Conservation (phyloP, 83 land plant genomes). For the Picea abies region DNA sequence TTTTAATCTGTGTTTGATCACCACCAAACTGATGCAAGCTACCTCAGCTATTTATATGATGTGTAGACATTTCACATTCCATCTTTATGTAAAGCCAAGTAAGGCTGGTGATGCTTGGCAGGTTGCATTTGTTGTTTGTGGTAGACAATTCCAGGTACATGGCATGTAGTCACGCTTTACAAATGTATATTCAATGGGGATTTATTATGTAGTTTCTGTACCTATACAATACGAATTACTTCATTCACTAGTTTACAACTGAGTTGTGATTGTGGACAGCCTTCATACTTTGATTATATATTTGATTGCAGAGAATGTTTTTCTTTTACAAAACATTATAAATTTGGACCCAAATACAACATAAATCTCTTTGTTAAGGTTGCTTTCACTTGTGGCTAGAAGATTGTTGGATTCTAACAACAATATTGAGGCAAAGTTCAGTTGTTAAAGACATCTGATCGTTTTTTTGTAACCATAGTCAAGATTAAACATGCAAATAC, state of each 20-base stretch:
- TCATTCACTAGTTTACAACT: neutral
- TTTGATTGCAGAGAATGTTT: slow-evolving; percentile 63
- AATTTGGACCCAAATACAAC: too few species aligned
- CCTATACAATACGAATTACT: neutral
- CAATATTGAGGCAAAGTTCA: slow-evolving; percentile 37
- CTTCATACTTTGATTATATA: neutral
- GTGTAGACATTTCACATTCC: neutral
- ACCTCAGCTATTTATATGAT: neutral
- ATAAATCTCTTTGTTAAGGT: too few species aligned
- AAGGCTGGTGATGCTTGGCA: neutral
- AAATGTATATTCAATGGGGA: neutral
- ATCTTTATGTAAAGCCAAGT: neutral
- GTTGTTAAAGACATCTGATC: neutral
- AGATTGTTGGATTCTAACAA: too few species aligned
- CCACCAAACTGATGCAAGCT: neutral
- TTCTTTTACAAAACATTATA: slow-evolving; percentile 28
- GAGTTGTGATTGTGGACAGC: neutral
- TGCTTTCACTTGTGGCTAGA: too few species aligned
- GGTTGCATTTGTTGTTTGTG: neutral
- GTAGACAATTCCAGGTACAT: neutral
- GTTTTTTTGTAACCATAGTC: neutral
- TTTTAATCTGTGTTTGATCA: neutral
- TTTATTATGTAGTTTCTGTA: neutral
- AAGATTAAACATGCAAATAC: neutral
- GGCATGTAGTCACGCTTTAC: neutral